Evolutionary conservation across 2,329 filamentous ascomycete genomes (phyloP), one percentile per base, ranked within the genome.

Genomic region (Hymenoscyphus salicellus): DNA sequence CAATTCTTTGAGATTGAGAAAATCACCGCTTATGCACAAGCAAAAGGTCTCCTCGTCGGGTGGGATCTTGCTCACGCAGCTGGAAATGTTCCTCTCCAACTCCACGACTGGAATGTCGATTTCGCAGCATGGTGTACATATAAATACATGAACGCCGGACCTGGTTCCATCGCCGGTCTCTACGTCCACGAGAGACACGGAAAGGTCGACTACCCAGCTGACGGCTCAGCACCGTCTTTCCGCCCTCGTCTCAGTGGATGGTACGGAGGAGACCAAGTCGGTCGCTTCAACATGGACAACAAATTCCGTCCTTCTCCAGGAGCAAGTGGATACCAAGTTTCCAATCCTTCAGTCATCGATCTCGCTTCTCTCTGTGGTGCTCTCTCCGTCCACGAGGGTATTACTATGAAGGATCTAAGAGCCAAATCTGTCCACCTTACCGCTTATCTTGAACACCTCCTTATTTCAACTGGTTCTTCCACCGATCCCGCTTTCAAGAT

Each of bases 91-190:
- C 87, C 90, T 49, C 78, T 97, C 20, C 78, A 82, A 64, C 82
- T 97, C 23, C 92, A 96, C 77, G 91, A 94, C 71, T 97, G 93
- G 93, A 84, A 90, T 70, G 92, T 96, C 38, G 93, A 97, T 76
- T 96, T 96, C 72, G 93, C 93, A 17, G 91, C 86, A 62, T 97
- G 93, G 93, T 97, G 93, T 78, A 93, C 89, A 20, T 97, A 97
- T 83, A 97, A 97, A 79, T 97, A 97, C 79, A 84, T 96, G 75
- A 96, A 96, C 75, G 87, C 88, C 30, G 93, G 93, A 0, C 92
- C 93, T 0, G 93, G 93, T 3, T 84, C 88, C 17, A 96, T 96
- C 68, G 92, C 86, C 0, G 92, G 89, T 0, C 80, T 89, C 0
- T 97, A 93, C 70, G 89, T 97, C 8, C 92, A 97, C 76, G 86